A percentile compares a stretch with the other conserved stretches of the same genome.
phyloP scores from a whole-genome alignment of 2,329 filamentous ascomycete genomes.

The Cadophora sp. region DNA sequence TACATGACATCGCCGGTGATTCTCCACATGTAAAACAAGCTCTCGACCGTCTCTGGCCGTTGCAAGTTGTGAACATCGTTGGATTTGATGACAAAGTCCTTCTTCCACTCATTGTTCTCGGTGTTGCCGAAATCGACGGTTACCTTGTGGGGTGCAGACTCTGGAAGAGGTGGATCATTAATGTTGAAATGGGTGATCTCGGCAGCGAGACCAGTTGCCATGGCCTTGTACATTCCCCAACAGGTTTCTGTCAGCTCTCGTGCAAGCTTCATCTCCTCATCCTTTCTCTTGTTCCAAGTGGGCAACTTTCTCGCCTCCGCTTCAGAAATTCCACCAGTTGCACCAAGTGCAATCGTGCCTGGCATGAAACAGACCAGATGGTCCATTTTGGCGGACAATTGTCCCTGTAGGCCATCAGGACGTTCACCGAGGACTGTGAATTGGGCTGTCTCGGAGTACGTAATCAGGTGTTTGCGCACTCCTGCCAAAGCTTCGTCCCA shows the following conservation, averaged over 20 bases:
- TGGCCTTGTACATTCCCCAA: constrained; percentile 96
- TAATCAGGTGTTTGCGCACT: constrained; percentile 89
- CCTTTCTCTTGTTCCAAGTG: constrained; percentile 79
- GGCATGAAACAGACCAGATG: constrained; percentile 98
- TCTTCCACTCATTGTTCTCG: constrained; percentile 68
- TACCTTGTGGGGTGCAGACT: constrained; percentile 58
- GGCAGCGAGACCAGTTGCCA: constrained; percentile 87
- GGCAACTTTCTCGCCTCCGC: constrained; percentile 74
- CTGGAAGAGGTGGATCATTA: constrained; percentile 69
- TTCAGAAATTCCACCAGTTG: constrained; percentile 79
- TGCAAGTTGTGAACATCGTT: constrained; percentile 93
- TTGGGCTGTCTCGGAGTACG: constrained; percentile 80
- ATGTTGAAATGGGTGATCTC: constrained; percentile 94
- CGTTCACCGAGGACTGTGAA: constrained; percentile 92
- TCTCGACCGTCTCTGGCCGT: constrained; percentile 95
- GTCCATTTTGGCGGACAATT: constrained; percentile 91
- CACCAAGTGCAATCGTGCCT: constrained; percentile 89
- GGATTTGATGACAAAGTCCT: constrained; percentile 81
- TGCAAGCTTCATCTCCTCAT: constrained; percentile 86
- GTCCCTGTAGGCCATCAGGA: constrained; percentile 70
- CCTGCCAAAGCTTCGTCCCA: constrained; percentile 88
- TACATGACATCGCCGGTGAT: constrained; percentile 92
- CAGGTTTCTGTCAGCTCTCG: constrained; percentile 95
- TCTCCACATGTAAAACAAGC: constrained; percentile 97
- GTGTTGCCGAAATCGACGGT: constrained; percentile 58